These are phyloP conservation scores for Phoma sp. DNA, from an alignment of 2,329 filamentous ascomycete genomes.

Conservation along the genomic window DNA sequence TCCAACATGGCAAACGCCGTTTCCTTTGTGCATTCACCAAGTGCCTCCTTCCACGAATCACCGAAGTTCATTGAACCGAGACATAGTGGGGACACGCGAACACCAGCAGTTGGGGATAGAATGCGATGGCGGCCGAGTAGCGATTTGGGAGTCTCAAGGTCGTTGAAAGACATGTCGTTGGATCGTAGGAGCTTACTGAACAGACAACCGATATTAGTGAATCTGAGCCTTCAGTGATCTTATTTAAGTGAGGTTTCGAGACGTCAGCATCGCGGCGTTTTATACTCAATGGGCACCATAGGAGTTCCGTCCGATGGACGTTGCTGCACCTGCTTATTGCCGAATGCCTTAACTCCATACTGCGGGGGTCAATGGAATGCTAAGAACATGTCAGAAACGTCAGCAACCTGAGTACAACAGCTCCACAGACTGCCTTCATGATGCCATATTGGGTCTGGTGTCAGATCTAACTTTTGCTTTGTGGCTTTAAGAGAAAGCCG, in stretches of 20 bases:
- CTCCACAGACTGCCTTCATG: too few relatives aligned
- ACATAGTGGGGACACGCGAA: conserved; percentile 58
- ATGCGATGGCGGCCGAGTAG: conserved; percentile 57
- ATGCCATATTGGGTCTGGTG: neutral
- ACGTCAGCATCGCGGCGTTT: neutral
- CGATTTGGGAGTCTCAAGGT: conserved; percentile 18
- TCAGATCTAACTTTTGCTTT: neutral
- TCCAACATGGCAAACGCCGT: conserved; percentile 70
- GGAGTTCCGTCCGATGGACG: neutral
- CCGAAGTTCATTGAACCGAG: conserved; percentile 61
- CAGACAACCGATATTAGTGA: too few relatives aligned
- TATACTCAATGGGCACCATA: neutral
- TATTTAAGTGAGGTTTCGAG: neutral
- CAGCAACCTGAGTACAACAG: neutral
- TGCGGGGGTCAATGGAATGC: neutral
- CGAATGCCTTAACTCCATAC: neutral
- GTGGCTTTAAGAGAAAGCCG: neutral
- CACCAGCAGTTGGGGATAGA: conserved; percentile 56
- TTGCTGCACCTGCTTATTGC: neutral
- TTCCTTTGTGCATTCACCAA: conserved; percentile 63
- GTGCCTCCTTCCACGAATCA: conserved; percentile 47
- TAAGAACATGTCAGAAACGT: neutral
- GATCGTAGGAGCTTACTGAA: neutral
- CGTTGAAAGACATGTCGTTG: conserved; percentile 13
- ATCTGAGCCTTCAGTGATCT: too few relatives aligned